These are phyloP conservation scores for Ambrosia hybrid DNA, from an alignment of 140 eudicot species.

Conservation along the genomic window DNA sequence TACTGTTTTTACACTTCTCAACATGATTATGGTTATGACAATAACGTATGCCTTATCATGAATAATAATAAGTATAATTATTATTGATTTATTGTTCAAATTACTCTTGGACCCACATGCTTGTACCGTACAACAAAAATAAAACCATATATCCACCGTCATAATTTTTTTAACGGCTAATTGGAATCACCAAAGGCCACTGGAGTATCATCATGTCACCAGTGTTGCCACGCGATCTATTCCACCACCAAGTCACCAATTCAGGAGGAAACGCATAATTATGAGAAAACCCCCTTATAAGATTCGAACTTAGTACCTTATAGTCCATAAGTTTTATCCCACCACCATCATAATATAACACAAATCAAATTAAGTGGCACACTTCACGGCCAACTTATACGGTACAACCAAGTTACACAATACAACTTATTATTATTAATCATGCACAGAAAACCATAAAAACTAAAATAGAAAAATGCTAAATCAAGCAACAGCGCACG, in stretches of 20 bases:
- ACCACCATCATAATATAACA: background rate
- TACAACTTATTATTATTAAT: background rate
- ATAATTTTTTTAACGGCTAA: no score
- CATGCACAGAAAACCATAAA: background rate
- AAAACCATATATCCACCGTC: slow-evolving; percentile 22
- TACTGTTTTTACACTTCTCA: no score
- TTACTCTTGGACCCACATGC: background rate
- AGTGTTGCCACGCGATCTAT: no score
- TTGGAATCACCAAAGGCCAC: no score
- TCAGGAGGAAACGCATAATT: no score
- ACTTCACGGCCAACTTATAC: slow-evolving; percentile 23
- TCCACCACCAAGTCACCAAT: no score
- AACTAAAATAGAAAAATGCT: slow-evolving; percentile 4
- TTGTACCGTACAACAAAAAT: slow-evolving; percentile 14
- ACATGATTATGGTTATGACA: background rate
- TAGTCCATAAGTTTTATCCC: no score
- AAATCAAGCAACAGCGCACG: slow-evolving; percentile 38
- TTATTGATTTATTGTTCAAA: slow-evolving; percentile 10
- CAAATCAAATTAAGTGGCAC: slow-evolving; percentile 12
- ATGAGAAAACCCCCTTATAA: no score
- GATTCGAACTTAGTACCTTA: no score
- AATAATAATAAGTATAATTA: background rate
- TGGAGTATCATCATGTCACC: no score
- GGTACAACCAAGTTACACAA: background rate
- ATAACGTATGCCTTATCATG: background rate